Evolutionary conservation across 306 rosid genomes (phyloP), one percentile per base, ranked within the genome.

Genomic region (Inga oerstediana): DNA sequence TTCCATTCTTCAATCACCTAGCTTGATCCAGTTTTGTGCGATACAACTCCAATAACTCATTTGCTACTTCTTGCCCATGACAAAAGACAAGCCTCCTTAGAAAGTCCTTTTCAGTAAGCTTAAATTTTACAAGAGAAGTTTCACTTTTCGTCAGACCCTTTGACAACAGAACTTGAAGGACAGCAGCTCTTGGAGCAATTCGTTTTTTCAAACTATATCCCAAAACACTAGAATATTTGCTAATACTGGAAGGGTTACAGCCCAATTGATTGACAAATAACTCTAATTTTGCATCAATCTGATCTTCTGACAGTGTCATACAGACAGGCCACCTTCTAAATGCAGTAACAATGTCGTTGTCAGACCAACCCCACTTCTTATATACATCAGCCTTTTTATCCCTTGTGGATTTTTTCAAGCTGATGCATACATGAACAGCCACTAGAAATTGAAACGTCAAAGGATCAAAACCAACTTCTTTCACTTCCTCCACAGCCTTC

Each of bases 21-120:
- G 72, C 9, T 16, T 56, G 78, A 68, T 82, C 71, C 85, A 74
- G 34, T 43, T 69, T 74, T n/a, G 32, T 56, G 10, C 45, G 16
- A 70, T 74, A 85, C 54, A 85, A 37, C 85, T 80, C 78, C 74
- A 78, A 46, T 10, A 88, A 80, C 20, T 77, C 79, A 72, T 79
- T 71, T 73, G 62, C 87, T 70, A 79, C 84, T 54, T 84, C 83
- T 56, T 81, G 45, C 64, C 35, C 80, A 20, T 84, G 86, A 71
- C 80, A 39, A 12, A 5, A 39, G 41, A 88, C 52, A 82, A 37
- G 0, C 7, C 24, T 68, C 10, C 39, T 37, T 17, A 68, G 19
- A 19, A 68, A 68, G 2, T 12, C 46, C 20, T 19, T 68, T 35
- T 68, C 73, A 35, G 73, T 35, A 14, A 7, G 20, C 7, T 4